phyloP scores from a whole-genome alignment of 2,329 filamentous ascomycete species.

The Talaromyces sp. region DNA sequence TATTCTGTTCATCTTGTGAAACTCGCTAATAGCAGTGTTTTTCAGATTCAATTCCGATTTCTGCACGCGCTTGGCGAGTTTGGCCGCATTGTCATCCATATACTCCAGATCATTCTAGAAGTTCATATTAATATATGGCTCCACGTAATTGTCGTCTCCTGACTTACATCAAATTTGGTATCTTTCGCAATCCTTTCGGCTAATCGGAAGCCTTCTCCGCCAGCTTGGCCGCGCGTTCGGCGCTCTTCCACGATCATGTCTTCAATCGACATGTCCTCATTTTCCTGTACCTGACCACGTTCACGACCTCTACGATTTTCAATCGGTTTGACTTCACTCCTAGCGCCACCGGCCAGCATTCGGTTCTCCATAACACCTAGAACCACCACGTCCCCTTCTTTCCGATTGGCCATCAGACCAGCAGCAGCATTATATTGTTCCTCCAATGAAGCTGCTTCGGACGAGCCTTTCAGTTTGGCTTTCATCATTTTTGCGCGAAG shows the following conservation, averaged over 20 bases:
- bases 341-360: constrained; percentile 67
- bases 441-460: constrained; percentile 73
- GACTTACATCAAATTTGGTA: constrained; percentile 68
- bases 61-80: constrained; percentile 80
- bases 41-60: constrained; percentile 85
- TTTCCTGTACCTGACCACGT: constrained; percentile 79
- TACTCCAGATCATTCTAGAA: constrained; percentile 79
- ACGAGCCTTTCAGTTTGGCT: constrained; percentile 75
- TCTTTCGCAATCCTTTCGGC: constrained; percentile 95
- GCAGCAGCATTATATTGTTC: constrained; percentile 76
- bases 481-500: constrained; percentile 95
- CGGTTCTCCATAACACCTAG: constrained; percentile 86
- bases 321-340: constrained; percentile 71
- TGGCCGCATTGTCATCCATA: constrained; percentile 92
- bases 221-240: constrained; percentile 70
- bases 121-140: constrained; percentile 20
- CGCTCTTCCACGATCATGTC: constrained; percentile 97
- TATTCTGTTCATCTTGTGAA: constrained; percentile 81
- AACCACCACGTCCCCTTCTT: constrained; percentile 67
- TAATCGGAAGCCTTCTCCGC: constrained; percentile 75
- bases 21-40: constrained; percentile 80
- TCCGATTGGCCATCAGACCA: constrained; percentile 56
- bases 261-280: constrained; percentile 91
- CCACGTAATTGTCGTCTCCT: not conserved
- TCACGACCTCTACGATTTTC: constrained; percentile 78